A percentile compares a stretch with the other conserved stretches of the same genome.
phyloP scores from a whole-genome alignment of 805 yeast genomes.

The Blastobotrys mokoenaii region DNA sequence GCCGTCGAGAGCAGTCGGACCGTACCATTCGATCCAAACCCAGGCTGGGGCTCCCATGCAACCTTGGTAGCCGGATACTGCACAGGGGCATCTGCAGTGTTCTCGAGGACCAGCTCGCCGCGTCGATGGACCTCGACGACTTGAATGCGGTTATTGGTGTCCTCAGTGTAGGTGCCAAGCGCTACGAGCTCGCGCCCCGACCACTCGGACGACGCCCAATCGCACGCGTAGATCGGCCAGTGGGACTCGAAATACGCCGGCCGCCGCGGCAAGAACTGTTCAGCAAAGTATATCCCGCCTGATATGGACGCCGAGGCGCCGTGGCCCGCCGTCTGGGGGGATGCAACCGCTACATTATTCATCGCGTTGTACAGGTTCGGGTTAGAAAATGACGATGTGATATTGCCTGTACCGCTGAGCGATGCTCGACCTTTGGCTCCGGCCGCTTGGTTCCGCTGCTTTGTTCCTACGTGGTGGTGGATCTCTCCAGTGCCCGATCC shows the following conservation, averaged over 20 bases:
- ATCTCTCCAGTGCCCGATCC: too few relatives aligned
- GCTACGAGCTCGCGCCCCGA: slow-evolving; percentile 46
- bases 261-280: slow-evolving; percentile 20
- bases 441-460: too few relatives aligned
- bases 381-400: too few relatives aligned
- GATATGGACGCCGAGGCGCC: not conserved
- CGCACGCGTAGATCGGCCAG: slow-evolving; percentile 43
- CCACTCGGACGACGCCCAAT: slow-evolving; percentile 38
- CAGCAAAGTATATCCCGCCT: not conserved
- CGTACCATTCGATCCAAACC: slow-evolving; percentile 20
- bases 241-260: slow-evolving; percentile 40
- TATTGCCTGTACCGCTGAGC: too few relatives aligned
- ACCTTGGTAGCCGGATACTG: slow-evolving; percentile 65
- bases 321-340: not conserved
- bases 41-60: slow-evolving; percentile 55
- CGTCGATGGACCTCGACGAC: slow-evolving; percentile 20
- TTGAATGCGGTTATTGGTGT: slow-evolving; percentile 51
- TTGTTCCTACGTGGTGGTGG: too few relatives aligned
- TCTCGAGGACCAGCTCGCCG: slow-evolving; percentile 30
- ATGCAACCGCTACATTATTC: not conserved
- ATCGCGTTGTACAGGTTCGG: too few relatives aligned
- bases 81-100: slow-evolving; percentile 43
- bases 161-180: slow-evolving; percentile 74
- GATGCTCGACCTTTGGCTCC: too few relatives aligned
- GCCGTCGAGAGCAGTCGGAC: slow-evolving; percentile 59